These are phyloP conservation scores for Uncinocarpus reesii DNA, from an alignment of 2,329 filamentous ascomycete species.

Conservation along the genomic window DNA sequence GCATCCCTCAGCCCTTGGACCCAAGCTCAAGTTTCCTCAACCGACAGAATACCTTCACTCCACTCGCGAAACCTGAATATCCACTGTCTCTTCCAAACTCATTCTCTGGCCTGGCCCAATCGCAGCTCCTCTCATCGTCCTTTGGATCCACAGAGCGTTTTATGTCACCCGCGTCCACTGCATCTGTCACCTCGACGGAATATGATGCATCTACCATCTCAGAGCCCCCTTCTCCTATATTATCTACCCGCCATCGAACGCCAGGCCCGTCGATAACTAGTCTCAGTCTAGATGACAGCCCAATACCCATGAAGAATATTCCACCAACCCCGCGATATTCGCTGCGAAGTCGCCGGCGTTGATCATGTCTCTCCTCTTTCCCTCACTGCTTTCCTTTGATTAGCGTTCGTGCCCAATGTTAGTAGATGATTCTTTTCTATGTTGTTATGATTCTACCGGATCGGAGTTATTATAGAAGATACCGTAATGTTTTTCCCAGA, in stretches of 20 bases:
- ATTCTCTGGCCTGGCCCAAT: slow-evolving; percentile 7
- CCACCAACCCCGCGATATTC: slow-evolving; percentile 14
- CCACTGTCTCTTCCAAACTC: slow-evolving; percentile 7
- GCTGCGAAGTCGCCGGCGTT: slow-evolving; percentile 13
- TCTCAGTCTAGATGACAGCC: slow-evolving; percentile 14
- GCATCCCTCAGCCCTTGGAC: background rate
- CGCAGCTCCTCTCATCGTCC: slow-evolving; percentile 14
- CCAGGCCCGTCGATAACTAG: slow-evolving; percentile 16
- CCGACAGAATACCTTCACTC: background rate
- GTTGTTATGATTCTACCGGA: too few relatives aligned
- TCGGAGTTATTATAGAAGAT: too few relatives aligned
- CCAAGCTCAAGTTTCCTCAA: slow-evolving; percentile 1
- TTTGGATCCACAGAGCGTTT: slow-evolving; percentile 16
- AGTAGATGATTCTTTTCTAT: too few relatives aligned
- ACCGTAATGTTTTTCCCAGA: too few relatives aligned
- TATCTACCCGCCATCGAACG: slow-evolving; percentile 6
- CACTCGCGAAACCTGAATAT: slow-evolving; percentile 12
- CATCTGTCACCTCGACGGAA: slow-evolving; percentile 15
- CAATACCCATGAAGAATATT: background rate
- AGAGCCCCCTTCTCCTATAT: slow-evolving; percentile 14
- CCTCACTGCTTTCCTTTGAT: background rate
- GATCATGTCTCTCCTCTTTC: background rate
- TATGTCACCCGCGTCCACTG: slow-evolving; percentile 13
- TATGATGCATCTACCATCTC: slow-evolving; percentile 17
- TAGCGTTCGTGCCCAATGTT: too few relatives aligned